Evolutionary conservation across 1,139 yeast genomes (phyloP).

Genomic region (Candida labiduridarum): DNA sequence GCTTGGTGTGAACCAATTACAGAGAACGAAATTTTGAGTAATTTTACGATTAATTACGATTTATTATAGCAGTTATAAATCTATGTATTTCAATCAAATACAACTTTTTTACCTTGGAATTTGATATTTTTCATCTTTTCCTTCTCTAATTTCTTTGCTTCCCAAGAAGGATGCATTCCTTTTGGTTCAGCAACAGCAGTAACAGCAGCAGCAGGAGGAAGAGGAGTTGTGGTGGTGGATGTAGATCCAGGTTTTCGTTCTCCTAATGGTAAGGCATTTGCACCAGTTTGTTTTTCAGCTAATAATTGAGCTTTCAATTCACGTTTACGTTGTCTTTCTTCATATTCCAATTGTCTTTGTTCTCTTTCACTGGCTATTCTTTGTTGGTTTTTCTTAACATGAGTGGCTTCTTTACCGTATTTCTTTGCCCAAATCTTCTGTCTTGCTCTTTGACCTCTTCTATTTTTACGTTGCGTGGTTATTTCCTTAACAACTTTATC

Average conservation of each 20-base stretch:
- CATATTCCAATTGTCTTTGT: slow-evolving; percentile 63
- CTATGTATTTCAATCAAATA: slow-evolving; percentile 48
- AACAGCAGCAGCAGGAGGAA: slow-evolving; percentile 15
- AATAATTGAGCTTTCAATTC: slow-evolving; percentile 49
- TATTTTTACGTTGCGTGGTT: slow-evolving; percentile 65
- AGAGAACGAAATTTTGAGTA: slow-evolving; percentile 31
- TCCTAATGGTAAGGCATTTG: slow-evolving; percentile 45
- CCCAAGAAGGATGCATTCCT: slow-evolving; percentile 92
- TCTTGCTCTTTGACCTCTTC: slow-evolving; percentile 97
- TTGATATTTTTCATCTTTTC: slow-evolving; percentile 64
- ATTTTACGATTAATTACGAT: slow-evolving; percentile 32
- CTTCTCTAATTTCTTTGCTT: slow-evolving; percentile 76
- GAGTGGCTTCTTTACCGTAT: slow-evolving; percentile 84
- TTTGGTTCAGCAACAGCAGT: slow-evolving; percentile 17
- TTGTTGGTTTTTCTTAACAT: slow-evolving; percentile 64
- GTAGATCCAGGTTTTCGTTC: slow-evolving; percentile 24
- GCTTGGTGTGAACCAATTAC: slow-evolving; percentile 57
- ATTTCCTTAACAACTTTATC: slow-evolving; percentile 63
- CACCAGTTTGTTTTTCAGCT: slow-evolving; percentile 37
- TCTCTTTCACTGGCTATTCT: slow-evolving; percentile 58
- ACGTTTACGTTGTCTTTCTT: slow-evolving; percentile 71
- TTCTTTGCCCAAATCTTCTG: slow-evolving; percentile 95
- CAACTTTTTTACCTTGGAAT: slow-evolving; percentile 83
- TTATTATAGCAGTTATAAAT: slow-evolving; percentile 18
- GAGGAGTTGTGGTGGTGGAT: slow-evolving; percentile 5